A percentile compares a stretch with the other conserved stretches of the same genome.
Evolutionary conservation across 306 rosid genomes (phyloP).

Genomic region (Geum urbanum): DNA sequence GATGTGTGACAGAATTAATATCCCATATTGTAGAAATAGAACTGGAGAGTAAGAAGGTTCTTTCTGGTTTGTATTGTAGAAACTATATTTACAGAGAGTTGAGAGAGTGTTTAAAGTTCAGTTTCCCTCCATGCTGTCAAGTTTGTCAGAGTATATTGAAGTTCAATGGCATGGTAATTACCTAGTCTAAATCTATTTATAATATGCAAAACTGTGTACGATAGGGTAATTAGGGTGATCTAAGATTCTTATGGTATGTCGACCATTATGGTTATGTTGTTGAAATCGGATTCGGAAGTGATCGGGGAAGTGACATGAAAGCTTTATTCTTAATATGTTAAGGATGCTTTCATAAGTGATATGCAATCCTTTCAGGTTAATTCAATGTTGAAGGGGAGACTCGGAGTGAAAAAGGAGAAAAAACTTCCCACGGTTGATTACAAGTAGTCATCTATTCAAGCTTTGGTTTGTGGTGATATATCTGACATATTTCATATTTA

Average conservation of each 20-base stretch:
- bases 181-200: not conserved
- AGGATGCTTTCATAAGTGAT: conserved; percentile 17
- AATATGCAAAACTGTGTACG: not conserved
- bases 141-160: conserved; percentile 8
- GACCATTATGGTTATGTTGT: conserved; percentile 16
- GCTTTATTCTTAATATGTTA: conserved; percentile 3
- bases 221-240: conserved; percentile 3
- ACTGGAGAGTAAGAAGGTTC: conserved; percentile 9
- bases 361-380: conserved; percentile 52
- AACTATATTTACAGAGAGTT: conserved; percentile 4
- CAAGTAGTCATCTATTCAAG: conserved; percentile 44
- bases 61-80: conserved; percentile 19
- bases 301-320: not conserved
- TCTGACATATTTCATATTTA: not conserved
- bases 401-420: conserved; percentile 53
- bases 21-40: conserved; percentile 10
- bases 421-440: conserved; percentile 61
- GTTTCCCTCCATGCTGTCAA: conserved; percentile 11
- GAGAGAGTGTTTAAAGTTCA: conserved; percentile 11
- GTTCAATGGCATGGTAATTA: not conserved
- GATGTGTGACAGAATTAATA: conserved; percentile 3
- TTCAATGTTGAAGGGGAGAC: conserved; percentile 65
- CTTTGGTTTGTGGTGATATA: not conserved
- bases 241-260: not conserved
- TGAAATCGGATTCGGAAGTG: conserved; percentile 4